These are phyloP conservation scores for Alternaria sp. DNA, from an alignment of 2,329 filamentous ascomycete genomes.

Conservation along the genomic window DNA sequence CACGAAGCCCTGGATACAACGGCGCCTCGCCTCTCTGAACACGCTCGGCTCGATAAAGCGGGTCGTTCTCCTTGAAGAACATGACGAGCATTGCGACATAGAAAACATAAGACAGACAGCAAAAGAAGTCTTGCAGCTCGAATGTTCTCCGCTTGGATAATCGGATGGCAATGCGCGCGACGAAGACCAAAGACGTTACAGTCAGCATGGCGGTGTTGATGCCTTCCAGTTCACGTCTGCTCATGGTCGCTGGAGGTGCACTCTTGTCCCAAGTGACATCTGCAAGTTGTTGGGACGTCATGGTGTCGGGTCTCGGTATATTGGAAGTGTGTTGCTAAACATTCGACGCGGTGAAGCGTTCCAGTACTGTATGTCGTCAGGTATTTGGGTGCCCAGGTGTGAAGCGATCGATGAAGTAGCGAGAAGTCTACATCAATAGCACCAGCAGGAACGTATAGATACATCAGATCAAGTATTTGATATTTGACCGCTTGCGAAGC, in stretches of 20 bases:
- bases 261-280: background rate
- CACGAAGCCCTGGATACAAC: background rate
- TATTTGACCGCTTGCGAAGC: background rate
- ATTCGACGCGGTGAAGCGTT: background rate
- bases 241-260: background rate
- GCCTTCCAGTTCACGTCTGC: constrained; percentile 8
- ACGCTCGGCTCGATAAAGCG: background rate
- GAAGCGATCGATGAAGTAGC: background rate
- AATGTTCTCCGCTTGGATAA: constrained; percentile 16
- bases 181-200: constrained; percentile 18
- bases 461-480: background rate
- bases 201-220: constrained; percentile 21
- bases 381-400: background rate
- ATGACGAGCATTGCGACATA: constrained; percentile 38
- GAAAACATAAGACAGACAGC: constrained; percentile 35
- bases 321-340: background rate
- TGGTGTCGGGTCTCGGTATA: background rate
- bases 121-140: constrained; percentile 24
- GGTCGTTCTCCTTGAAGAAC: constrained; percentile 20
- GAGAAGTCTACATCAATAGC: background rate
- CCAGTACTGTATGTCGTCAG: background rate
- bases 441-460: background rate
- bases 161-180: constrained; percentile 11
- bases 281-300: background rate
- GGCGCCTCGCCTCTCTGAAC: background rate